Evolutionary conservation across 2,329 filamentous ascomycete genomes (phyloP).

Genomic region (Fusarium sp.): DNA sequence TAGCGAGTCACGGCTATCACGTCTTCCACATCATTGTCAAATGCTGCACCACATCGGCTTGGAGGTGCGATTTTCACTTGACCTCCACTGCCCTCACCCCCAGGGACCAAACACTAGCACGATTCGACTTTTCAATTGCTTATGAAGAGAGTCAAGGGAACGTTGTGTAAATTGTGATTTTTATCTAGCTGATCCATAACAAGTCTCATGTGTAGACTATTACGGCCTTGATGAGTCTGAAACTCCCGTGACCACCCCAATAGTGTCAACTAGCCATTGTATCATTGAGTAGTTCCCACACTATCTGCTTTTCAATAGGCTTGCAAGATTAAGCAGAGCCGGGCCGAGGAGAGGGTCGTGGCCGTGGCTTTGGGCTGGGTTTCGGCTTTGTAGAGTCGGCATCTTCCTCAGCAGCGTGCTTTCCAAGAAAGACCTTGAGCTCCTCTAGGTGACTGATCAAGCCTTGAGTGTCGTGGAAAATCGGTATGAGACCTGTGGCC

Average conservation of each 20-base stretch:
- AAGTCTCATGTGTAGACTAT: not conserved
- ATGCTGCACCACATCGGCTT: not conserved
- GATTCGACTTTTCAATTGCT: not conserved
- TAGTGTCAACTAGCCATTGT: not conserved
- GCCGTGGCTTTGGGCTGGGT: no score
- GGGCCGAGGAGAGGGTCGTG: not conserved
- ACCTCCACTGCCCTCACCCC: not conserved
- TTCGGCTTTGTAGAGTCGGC: not conserved
- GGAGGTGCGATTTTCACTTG: not conserved
- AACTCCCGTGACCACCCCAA: not conserved
- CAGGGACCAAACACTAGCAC: not conserved
- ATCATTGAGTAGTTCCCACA: no score
- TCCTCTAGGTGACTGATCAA: not conserved
- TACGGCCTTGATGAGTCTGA: not conserved
- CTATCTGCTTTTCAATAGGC: not conserved
- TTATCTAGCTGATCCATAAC: not conserved
- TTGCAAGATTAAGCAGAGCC: not conserved
- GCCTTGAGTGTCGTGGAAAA: not conserved
- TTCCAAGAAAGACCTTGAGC: not conserved
- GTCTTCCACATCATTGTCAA: not conserved
- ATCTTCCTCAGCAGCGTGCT: not conserved
- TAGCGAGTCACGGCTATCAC: not conserved
- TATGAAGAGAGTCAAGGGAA: not conserved
- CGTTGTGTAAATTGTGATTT: not conserved
- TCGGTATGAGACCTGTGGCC: not conserved